Evolutionary conservation across 2,329 filamentous ascomycete species (phyloP).

Genomic region (Ophiocordyceps polyrhachis-furcata): DNA sequence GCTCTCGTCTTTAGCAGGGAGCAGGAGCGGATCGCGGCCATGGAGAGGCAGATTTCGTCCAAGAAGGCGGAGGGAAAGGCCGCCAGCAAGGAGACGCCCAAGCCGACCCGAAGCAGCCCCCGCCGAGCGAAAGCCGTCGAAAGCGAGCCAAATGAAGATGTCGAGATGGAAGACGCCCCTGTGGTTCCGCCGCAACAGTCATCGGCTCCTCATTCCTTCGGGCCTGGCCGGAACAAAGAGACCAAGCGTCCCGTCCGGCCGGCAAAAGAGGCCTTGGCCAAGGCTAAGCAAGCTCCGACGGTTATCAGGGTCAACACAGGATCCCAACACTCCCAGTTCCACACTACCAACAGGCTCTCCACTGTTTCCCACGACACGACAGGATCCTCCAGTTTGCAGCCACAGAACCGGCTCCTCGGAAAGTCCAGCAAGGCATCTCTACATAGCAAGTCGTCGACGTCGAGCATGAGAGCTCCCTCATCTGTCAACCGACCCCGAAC

Average conservation of each 20-base stretch:
- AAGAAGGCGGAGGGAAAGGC: slow-evolving; percentile 33
- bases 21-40: slow-evolving; percentile 31
- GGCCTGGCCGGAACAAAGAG: slow-evolving; percentile 29
- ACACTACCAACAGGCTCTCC: slow-evolving; percentile 37
- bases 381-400: slow-evolving; percentile 15
- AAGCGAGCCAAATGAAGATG: slow-evolving; percentile 20
- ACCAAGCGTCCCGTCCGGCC: slow-evolving; percentile 43
- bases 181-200: slow-evolving; percentile 39
- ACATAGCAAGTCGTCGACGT: slow-evolving; percentile 34
- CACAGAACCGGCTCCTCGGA: slow-evolving; percentile 29
- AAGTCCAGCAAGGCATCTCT: slow-evolving; percentile 51
- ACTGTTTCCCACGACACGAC: slow-evolving; percentile 32
- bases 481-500: slow-evolving; percentile 49
- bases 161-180: slow-evolving; percentile 38
- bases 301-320: slow-evolving; percentile 53
- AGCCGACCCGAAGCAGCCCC: slow-evolving; percentile 30
- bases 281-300: slow-evolving; percentile 47
- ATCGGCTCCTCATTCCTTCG: slow-evolving; percentile 33
- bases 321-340: slow-evolving; percentile 40
- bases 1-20: slow-evolving; percentile 39
- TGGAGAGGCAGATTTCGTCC: slow-evolving; percentile 33
- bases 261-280: slow-evolving; percentile 36
- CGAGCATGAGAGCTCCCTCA: slow-evolving; percentile 42
- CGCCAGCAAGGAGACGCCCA: slow-evolving; percentile 21
- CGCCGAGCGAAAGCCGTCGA: slow-evolving; percentile 24